Evolutionary conservation across 2,329 filamentous ascomycete species (phyloP), one percentile per base, ranked within the genome.

Genomic region (Rosellinia necatrix): DNA sequence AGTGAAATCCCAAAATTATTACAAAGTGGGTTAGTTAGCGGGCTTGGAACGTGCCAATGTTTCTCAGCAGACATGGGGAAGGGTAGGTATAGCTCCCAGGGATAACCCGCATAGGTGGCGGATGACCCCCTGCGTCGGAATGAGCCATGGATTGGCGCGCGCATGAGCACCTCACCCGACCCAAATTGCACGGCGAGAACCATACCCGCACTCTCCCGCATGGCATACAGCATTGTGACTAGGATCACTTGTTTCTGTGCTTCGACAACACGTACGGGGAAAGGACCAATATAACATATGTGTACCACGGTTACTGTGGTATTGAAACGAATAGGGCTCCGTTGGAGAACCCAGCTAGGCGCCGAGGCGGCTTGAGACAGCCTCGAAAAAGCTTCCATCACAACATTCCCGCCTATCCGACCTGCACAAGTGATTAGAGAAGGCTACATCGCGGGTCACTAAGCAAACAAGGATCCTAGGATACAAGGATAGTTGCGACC

Each of bases 151-250:
- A 15, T 25, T 21, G 10, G 38, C 21, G 25, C n/a, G 37, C 57
- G 44, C 57, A 44, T 59, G 56, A 49, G 53, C 53, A 37, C 34
- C 57, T 53, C 57, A 57, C 35, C 49, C 49, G 53, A 49, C 44
- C 27, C 32, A 3, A 38, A 19, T 49, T n/a, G n/a, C 40, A 38
- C 19, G 53, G 51, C 49, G 49, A 46, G 32, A 24, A 13, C 35
- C n/a, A n/a, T n/a, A 17, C 24, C 30, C 19, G 30, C 30, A 22
- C 17, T 30, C 24, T 29, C 38, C 34, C 38, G 29, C 30, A 13
- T 27, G n/a, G 9, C 25, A 25, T 37, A 22, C 21, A 17, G 22
- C 19, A 46, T 46, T 27, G 10, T 49, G 37, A 24, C 38, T 32
- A 19, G 40, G 29, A 4, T 22, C 22, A 17, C 17, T 15, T 12